These are phyloP conservation scores for Colletotrichum sansevieriae DNA, from an alignment of 2,329 filamentous ascomycete species.

Conservation along the genomic window DNA sequence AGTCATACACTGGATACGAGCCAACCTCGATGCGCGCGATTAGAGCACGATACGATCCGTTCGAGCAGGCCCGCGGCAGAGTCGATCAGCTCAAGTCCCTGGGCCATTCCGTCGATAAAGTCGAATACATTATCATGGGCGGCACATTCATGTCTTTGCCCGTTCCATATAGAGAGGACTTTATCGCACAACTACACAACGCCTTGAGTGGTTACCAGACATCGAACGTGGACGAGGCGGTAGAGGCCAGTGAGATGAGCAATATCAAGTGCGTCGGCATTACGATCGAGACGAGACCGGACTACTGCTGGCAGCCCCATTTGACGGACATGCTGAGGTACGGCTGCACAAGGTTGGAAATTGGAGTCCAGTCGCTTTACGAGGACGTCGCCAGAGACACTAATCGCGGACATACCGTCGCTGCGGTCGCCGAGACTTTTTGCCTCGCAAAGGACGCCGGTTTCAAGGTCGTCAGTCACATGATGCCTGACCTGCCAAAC, in stretches of 20 bases:
- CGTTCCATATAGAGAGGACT: slow-evolving; percentile 89
- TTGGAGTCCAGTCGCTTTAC: slow-evolving; percentile 96
- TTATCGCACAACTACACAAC: slow-evolving; percentile 96
- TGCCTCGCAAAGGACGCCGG: slow-evolving; percentile 97
- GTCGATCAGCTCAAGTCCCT: slow-evolving; percentile 97
- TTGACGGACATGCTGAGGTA: slow-evolving; percentile 97
- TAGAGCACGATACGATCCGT: slow-evolving; percentile 95
- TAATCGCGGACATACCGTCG: slow-evolving; percentile 95
- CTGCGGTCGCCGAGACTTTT: slow-evolving; percentile 95
- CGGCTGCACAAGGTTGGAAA: slow-evolving; percentile 92
- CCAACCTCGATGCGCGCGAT: slow-evolving; percentile 99
- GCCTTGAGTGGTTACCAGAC: slow-evolving; percentile 96
- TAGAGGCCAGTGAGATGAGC: slow-evolving; percentile 94
- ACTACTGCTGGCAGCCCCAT: slow-evolving; percentile 97
- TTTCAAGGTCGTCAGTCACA: slow-evolving; percentile 98
- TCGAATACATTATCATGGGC: slow-evolving; percentile 99
- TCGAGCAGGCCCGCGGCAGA: slow-evolving; percentile 94
- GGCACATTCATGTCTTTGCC: slow-evolving; percentile 98
- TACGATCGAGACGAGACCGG: slow-evolving; percentile 96
- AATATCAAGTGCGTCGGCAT: slow-evolving; percentile 98
- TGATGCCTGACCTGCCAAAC: slow-evolving; percentile 99
- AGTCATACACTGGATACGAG: slow-evolving; percentile 98
- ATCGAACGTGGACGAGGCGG: slow-evolving; percentile 93
- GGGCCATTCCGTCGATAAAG: slow-evolving; percentile 97
- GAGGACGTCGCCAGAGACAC: slow-evolving; percentile 99